These are phyloP conservation scores for Teunomyces lycoperdinae DNA, from an alignment of 805 yeast genomes.

Conservation along the genomic window DNA sequence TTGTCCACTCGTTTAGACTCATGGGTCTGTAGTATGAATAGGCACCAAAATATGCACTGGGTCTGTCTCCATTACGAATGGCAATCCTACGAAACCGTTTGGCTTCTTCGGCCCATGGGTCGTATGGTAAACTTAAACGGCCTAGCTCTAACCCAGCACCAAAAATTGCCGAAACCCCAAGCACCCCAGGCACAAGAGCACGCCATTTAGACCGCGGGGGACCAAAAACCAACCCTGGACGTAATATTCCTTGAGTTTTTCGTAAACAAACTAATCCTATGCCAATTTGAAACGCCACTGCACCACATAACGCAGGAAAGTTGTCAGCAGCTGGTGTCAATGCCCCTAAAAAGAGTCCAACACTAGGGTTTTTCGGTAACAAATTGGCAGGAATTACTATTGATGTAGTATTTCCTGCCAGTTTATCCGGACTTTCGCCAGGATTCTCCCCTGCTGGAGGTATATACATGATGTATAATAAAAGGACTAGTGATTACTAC, in stretches of 20 bases:
- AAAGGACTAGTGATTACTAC: background rate
- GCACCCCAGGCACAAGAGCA: constrained; percentile 13
- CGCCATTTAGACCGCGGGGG: constrained; percentile 9
- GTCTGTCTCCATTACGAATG: constrained; percentile 43
- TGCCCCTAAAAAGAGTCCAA: constrained; percentile 54
- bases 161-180: constrained; percentile 50
- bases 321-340: constrained; percentile 72
- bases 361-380: constrained; percentile 12
- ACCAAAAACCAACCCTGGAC: constrained; percentile 2
- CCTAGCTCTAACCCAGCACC: constrained; percentile 56
- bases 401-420: background rate
- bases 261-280: constrained; percentile 38
- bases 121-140: constrained; percentile 46
- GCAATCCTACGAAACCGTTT: constrained; percentile 50
- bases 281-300: constrained; percentile 52
- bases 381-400: constrained; percentile 2
- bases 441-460: constrained; percentile 28
- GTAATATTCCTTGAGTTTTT: constrained; percentile 15
- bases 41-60: constrained; percentile 69
- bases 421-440: constrained; percentile 1
- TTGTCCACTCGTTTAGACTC: constrained; percentile 36
- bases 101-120: constrained; percentile 77
- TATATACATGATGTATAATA: constrained; percentile 30
- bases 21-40: constrained; percentile 52
- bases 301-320: constrained; percentile 47